Evolutionary conservation across 306 rosid species (phyloP), one percentile per base, ranked within the genome.

Genomic region (Prinsepia uniflora): DNA sequence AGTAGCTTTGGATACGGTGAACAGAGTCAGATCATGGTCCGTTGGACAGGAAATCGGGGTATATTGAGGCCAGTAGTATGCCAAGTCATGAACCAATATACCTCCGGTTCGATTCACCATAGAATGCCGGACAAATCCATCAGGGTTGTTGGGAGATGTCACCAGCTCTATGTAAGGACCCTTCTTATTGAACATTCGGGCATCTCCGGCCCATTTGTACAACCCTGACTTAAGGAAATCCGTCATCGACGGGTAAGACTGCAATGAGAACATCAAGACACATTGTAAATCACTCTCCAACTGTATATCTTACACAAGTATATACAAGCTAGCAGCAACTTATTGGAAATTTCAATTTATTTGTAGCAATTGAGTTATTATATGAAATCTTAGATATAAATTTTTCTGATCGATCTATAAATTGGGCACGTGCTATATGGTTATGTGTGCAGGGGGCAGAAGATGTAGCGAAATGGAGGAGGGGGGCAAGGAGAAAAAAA

Each of bases 51-150:
- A 13, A 3, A 93, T 87, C 7, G 99, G 96, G 15, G 99, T 94
- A 78, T 94, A 94, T 4, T 91, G 99, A 0, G 96, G 99, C 99
- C 99, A 94, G 43, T 91, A 94, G 81, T 91, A 94, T 40, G 97
- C 99, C 22, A 89, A 87, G 63, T 94, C 97, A 39, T 91, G 92
- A 46, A 94, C 63, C 76, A 87, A 43, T 43, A 74, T 52, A 4
- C 99, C 97, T 8, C 83, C 86, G 8, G 47, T 85, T 54, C 76
- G 59, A 59, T 94, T 89, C 7, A 91, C 90, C 55, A 80, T 71
- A 2, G 97, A 57, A 8, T 70, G 47, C 81, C 97, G 82, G 45
- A 55, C 34, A 52, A 40, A 54, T n/a, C 99, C 99, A 72, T 94
- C 99, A 1, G 99, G 99, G 80, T 94, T 94, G 78, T 89, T 94